These are phyloP conservation scores for Rhizopus sp. DNA, from an alignment of 371 early-diverging fungal genomes.

Conservation along the genomic window DNA sequence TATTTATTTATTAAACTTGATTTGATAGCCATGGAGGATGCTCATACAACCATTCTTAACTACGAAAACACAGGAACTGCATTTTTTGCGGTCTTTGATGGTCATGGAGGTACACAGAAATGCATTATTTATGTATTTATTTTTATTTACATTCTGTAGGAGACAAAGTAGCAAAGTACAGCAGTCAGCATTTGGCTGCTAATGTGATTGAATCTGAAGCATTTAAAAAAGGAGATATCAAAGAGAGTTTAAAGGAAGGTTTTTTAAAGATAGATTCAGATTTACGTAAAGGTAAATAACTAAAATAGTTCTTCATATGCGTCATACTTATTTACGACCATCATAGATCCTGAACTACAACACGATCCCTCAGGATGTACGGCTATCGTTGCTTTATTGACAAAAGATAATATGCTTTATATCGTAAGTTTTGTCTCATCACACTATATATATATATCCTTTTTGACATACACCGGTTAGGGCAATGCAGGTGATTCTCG, in stretches of 20 bases:
- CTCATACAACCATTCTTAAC: constrained; percentile 84
- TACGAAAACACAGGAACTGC: constrained; percentile 60
- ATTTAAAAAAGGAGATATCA: constrained; percentile 66
- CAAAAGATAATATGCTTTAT: constrained; percentile 57
- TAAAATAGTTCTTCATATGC: not conserved
- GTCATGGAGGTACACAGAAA: constrained; percentile 83
- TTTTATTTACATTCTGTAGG: constrained; percentile 51
- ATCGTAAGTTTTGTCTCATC: constrained; percentile 32
- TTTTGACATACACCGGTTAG: constrained; percentile 27
- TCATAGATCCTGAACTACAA: constrained; percentile 65
- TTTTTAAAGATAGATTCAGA: constrained; percentile 83
- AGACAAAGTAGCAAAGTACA: constrained; percentile 79
- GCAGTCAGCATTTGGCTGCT: constrained; percentile 74
- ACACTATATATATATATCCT: not conserved
- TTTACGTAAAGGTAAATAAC: constrained; percentile 63
- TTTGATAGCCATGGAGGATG: constrained; percentile 92
- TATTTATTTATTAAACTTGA: not conserved
- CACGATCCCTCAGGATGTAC: constrained; percentile 94
- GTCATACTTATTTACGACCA: not conserved
- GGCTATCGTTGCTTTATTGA: constrained; percentile 83
- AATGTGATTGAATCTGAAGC: constrained; percentile 64
- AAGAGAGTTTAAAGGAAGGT: constrained; percentile 73
- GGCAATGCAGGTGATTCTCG: constrained; percentile 97
- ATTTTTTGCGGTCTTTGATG: constrained; percentile 97
- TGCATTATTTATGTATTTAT: not conserved